Evolutionary conservation across 108 stramenopile species (phyloP), one percentile per base, ranked within the genome.

Genomic region (Fragilariopsis cylindrus): DNA sequence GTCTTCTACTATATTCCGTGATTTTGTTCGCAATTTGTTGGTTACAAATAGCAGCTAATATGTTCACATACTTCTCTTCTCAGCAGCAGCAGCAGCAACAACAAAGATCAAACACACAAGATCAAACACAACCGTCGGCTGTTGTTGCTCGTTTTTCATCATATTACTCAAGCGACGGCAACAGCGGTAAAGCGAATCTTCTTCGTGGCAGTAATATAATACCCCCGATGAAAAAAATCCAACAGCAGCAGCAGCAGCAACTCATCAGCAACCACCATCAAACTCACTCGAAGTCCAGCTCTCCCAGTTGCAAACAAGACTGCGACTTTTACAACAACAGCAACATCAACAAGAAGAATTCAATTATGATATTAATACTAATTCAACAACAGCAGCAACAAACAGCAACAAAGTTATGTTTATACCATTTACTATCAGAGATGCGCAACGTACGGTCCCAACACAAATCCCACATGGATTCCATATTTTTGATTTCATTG

Each of bases 401-500:
- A 68, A 49, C 49, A 7, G 49, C 49, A 47, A 4, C 67, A n/a
- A 15, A 16, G 57, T 21, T 21, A 57, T 63, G 13, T 76, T 76
- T 48, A 60, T 55, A 39, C 76, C 75, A 12, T 81, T 81, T 58
- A 76, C 71, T 21, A 81, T 81, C 12, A 75, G 80, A 47, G 80
- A 81, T 70, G 48, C 75, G 11, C 75, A 60, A 43, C 75, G 80
- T 5, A 54, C 75, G 40, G 48, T 70, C 11, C 65, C 73, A 18
- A 60, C 62, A 4, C 57, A 76, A 56, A 21, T 65, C 40, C 73
- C 66, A 12, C 57, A 30, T 40, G 73, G 75, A 42, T 68, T 81
- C 58, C 68, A 76, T 19, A 50, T 81, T 9, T 81, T 76, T 72
- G 80, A 81, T 68, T 81, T 70, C 48, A 40, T 81, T 30, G 73